Percentiles rank a stretch among this genome's conserved stretches.
These are phyloP conservation scores for Phytophthora litchii DNA, from an alignment of 352 stramenopile genomes.

Conservation along the genomic window DNA sequence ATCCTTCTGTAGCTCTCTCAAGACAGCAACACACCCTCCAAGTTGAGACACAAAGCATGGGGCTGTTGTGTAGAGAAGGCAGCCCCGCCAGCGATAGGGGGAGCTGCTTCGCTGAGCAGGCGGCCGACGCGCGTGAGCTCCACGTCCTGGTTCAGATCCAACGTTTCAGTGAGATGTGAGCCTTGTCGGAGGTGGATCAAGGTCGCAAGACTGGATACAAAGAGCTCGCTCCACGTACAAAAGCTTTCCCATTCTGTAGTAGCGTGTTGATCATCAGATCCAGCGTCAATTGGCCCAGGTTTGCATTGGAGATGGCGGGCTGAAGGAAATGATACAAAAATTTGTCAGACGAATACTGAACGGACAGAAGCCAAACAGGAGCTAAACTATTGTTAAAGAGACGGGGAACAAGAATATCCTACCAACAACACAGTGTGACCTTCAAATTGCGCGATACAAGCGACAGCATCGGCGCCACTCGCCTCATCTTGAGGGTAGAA, in stretches of 20 bases:
- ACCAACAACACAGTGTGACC: slow-evolving; percentile 67
- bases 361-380: slow-evolving; percentile 3
- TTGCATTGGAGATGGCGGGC: slow-evolving; percentile 82
- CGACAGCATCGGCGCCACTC: slow-evolving; percentile 30
- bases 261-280: slow-evolving; percentile 82
- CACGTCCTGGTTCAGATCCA: slow-evolving; percentile 34
- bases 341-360: slow-evolving; percentile 11
- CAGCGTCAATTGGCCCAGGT: slow-evolving; percentile 80
- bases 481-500: slow-evolving; percentile 45
- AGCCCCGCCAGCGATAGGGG: slow-evolving; percentile 63
- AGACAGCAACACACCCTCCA: slow-evolving; percentile 55
- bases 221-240: slow-evolving; percentile 36
- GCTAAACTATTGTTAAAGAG: background rate
- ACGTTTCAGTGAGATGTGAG: slow-evolving; percentile 10
- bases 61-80: slow-evolving; percentile 54
- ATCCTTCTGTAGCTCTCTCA: background rate
- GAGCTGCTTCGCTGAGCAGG: slow-evolving; percentile 62
- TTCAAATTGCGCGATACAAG: slow-evolving; percentile 46
- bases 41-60: slow-evolving; percentile 69
- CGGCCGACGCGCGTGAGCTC: slow-evolving; percentile 56
- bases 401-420: slow-evolving; percentile 4
- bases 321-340: slow-evolving; percentile 32
- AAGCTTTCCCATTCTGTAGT: slow-evolving; percentile 49
- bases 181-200: slow-evolving; percentile 2
- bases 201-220: background rate